phyloP scores from a whole-genome alignment of 1,139 yeast species.

The Maudiozyma humilis region DNA sequence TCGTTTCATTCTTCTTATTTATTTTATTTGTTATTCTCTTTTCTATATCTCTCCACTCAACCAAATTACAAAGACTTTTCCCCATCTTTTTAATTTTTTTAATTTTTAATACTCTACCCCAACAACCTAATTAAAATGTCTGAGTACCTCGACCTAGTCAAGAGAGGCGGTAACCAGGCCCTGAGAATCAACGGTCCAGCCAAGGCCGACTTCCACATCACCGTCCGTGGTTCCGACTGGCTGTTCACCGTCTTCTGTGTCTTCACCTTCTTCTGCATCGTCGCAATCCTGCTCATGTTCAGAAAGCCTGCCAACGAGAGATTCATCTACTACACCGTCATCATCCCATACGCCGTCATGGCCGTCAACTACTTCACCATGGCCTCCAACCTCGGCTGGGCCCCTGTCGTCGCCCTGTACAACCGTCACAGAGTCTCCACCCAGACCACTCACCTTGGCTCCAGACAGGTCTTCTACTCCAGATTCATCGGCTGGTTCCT shows the following conservation, averaged over 20 bases:
- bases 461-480: conserved; percentile 58
- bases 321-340: conserved; percentile 26
- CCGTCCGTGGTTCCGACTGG: conserved; percentile 22
- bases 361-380: conserved; percentile 50
- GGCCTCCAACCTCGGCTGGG: conserved; percentile 63
- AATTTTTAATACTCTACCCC: not conserved
- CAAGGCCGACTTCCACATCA: conserved; percentile 20
- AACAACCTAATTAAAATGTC: conserved; percentile 3
- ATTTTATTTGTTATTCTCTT: not conserved
- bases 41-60: not conserved
- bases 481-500: conserved; percentile 63
- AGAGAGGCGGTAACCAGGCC: conserved; percentile 23
- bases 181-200: conserved; percentile 15
- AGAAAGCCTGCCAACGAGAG: conserved; percentile 17
- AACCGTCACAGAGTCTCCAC: conserved; percentile 39
- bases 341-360: conserved; percentile 40
- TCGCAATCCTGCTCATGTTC: conserved; percentile 48
- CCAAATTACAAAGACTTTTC: not conserved
- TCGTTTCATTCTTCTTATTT: not conserved
- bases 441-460: conserved; percentile 33
- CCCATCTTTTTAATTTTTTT: not conserved
- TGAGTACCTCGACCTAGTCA: conserved; percentile 8
- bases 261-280: conserved; percentile 9
- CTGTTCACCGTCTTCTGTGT: conserved; percentile 37
- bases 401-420: conserved; percentile 48